These are phyloP conservation scores for Thelonectria discophora DNA, from an alignment of 2,329 filamentous ascomycete species.

Conservation along the genomic window DNA sequence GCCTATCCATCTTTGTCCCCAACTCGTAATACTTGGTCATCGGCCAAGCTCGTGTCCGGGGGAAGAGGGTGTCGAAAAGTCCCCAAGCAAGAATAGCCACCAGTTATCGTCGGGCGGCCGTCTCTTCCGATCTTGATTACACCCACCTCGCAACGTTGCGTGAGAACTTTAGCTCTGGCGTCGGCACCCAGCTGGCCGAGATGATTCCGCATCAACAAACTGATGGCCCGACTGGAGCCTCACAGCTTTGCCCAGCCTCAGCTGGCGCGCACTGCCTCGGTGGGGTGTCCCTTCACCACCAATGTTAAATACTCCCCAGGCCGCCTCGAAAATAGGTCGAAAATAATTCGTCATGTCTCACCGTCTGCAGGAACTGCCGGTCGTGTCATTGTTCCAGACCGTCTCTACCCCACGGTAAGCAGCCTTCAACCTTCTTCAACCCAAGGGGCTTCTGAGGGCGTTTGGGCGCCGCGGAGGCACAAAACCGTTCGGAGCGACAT, in stretches of 20 bases:
- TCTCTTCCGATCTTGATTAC: conserved; percentile 17
- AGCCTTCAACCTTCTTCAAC: neutral
- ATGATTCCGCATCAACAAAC: conserved; percentile 1
- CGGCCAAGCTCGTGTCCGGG: conserved; percentile 9
- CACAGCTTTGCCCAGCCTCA: conserved; percentile 13
- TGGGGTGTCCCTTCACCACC: conserved; percentile 1
- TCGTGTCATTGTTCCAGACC: neutral
- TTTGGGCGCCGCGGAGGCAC: neutral
- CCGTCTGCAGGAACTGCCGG: neutral
- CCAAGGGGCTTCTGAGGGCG: neutral
- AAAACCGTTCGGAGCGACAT: conserved; percentile 2
- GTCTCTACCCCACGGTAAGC: neutral
- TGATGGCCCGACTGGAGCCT: conserved; percentile 32
- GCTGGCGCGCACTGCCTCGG: conserved; percentile 8
- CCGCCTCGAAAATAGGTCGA: conserved; percentile 5
- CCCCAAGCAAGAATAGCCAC: conserved; percentile 16
- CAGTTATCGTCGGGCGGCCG: conserved; percentile 6
- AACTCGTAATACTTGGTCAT: conserved; percentile 14
- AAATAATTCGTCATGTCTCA: neutral
- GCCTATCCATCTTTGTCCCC: conserved; percentile 1
- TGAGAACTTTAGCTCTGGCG: conserved; percentile 25
- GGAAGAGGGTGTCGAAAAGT: neutral
- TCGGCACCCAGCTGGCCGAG: neutral
- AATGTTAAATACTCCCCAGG: conserved; percentile 18
- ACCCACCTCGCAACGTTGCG: conserved; percentile 37